Evolutionary conservation across 441 rosid genomes (phyloP), one percentile per base, ranked within the genome.

Genomic region (Geranium incanum): DNA sequence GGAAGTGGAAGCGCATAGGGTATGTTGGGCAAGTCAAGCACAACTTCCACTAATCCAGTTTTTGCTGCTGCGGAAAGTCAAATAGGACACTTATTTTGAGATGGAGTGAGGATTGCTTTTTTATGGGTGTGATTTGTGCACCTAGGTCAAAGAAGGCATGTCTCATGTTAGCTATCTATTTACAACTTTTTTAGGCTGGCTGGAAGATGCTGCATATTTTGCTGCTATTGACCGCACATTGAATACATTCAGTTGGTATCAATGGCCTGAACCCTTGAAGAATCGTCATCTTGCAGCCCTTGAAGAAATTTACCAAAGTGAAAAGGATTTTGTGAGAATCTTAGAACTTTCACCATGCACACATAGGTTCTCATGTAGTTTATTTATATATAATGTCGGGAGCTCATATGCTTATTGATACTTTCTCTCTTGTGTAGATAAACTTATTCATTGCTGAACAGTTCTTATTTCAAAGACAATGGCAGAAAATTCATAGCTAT

Each of bases 191-290:
- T 39, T 76, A 94, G 99, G 97, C 75, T 94, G 99, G 99, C 97
- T 94, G 73, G 91, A 88, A 82, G 97, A 94, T 81, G 95, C 97
- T 66, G 95, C 99, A 52, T 90, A 89, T 82, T 94, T 94, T 86
- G 95, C 97, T 79, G 99, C 97, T 68, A 89, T 94, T 72, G 86
- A 92, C 74, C 81, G 81, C 79, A 77, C 81, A 36, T 77, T 84
- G 70, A 76, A 89, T 71, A 71, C 91, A 67, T 67, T 82, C 65
- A 89, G 87, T 79, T 94, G 97, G 99, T 92, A 82, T 72, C 84
- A 87, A 33, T 94, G 99, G 99, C 97, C 97, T 36, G 86, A 87
- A 75, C 85, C 92, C 66, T 78, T 92, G 57, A 90, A 87, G 81
- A 81, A 86, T 74, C 88, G 94, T 57, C 93, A 94, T 83, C 93